Base-by-base conservation (phyloP, 2,329 filamentous ascomycete species). In the Epicoccum nigrum region DNA sequence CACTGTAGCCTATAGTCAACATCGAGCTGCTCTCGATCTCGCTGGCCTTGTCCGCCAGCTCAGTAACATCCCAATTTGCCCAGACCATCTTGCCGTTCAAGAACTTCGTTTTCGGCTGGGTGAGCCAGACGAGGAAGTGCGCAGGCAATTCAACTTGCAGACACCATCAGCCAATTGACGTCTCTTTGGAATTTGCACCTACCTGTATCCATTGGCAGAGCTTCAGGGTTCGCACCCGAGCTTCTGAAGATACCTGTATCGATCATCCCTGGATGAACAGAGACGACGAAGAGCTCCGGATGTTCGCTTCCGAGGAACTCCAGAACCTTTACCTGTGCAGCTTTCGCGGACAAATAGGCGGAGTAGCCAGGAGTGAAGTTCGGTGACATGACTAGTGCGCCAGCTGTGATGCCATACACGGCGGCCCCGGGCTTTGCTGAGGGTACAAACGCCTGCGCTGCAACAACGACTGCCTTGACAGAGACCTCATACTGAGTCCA, bases 261-360 rank as follows among this genome's bases (percentile, higher is more conserved):
- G 1, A 72, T 58, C 6, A 74, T 56, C 4, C 73, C 73, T 1
- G 73, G 75, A 32, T 75, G 65, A 1, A 76, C 43, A 5, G 58
- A 56, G 1, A 69, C 45, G 5, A 68, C 59, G 8, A 66, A 71
- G n/a, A 76, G 58, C 12, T 68, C 57, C 1, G 71, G 68, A 47
- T 75, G 66, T 33, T 72, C 69, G 1, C 56, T 58, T 0, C 68
- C 68, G 3, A 74, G 41, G 27, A 60, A 67, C 7, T 69, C 65
- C 4, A 70, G 59, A 8, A 73, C 43, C 50, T 71, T 70, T n/a
- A 16, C 21, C 21, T 44, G 31, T 9, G 41, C 31, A 9, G 33
- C 21, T 6, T 28, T 34, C 9, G 31, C 31, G 27, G 13, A 34
- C 4, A 35, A 7, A 19, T 44, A 34, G 9, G 39, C 39, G 5